phyloP scores from a whole-genome alignment of 108 stramenopile genomes.

The Thalassiosira profunda region DNA sequence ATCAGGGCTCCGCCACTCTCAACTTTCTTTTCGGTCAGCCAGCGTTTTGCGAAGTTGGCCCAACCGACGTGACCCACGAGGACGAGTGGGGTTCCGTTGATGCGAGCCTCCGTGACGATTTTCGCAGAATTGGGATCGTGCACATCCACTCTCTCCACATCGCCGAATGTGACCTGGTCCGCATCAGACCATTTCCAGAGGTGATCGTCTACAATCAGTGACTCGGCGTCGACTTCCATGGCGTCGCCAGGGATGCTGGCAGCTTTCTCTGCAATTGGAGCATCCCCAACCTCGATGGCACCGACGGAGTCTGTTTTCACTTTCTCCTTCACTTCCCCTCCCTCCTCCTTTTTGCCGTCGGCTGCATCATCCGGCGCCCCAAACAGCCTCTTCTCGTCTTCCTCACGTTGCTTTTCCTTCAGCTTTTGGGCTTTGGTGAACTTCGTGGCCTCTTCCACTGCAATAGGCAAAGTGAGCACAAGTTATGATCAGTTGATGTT shows the following conservation, averaged over 20 bases:
- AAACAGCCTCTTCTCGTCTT: constrained; percentile 49
- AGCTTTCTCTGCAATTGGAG: constrained; percentile 3
- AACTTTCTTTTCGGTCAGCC: constrained; percentile 51
- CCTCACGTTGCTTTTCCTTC: constrained; percentile 43
- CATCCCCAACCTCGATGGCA: constrained; percentile 1
- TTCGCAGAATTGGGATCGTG: constrained; percentile 44
- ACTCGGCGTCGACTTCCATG: neutral
- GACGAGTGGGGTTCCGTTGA: constrained; percentile 72
- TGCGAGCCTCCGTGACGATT: constrained; percentile 62
- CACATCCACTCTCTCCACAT: constrained; percentile 67
- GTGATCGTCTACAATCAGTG: constrained; percentile 13
- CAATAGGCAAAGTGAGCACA: neutral
- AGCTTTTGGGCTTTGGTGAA: constrained; percentile 33
- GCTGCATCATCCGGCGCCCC: constrained; percentile 6
- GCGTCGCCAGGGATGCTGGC: neutral
- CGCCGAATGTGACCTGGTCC: constrained; percentile 50
- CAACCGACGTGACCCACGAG: constrained; percentile 76
- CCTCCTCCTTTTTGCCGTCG: neutral
- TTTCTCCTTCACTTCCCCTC: neutral
- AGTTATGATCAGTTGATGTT: neutral
- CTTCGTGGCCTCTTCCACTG: constrained; percentile 47
- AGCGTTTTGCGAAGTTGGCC: constrained; percentile 77
- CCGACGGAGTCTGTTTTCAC: neutral
- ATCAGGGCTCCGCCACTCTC: neutral
- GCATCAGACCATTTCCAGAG: constrained; percentile 52